phyloP scores from a whole-genome alignment of 192 early-diverging fungal species.

The Linnemannia hyalina region DNA sequence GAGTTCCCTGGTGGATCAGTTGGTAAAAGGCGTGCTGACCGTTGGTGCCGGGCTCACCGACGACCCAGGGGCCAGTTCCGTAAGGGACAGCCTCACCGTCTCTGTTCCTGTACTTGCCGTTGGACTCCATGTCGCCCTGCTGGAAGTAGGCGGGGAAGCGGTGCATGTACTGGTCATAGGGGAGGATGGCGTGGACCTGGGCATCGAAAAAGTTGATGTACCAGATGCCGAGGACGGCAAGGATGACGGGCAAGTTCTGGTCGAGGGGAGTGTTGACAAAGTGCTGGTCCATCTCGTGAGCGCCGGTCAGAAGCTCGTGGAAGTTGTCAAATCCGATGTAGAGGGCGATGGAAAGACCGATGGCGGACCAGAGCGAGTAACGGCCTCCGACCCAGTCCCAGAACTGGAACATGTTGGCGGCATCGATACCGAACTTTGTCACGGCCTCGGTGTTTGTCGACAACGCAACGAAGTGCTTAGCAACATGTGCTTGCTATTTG shows the following conservation, averaged over 20 bases:
- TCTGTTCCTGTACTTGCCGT: constrained; percentile 95
- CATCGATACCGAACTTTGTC: constrained; percentile 92
- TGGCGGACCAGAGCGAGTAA: constrained; percentile 99
- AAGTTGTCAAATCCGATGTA: constrained; percentile 97
- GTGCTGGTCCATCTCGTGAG: constrained; percentile 97
- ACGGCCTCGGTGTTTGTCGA: constrained; percentile 95
- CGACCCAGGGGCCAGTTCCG: constrained; percentile 96
- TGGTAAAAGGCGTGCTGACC: constrained; percentile 99
- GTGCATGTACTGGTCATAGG: constrained; percentile 99
- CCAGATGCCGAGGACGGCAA: constrained; percentile 93
- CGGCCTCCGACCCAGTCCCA: constrained; percentile 99
- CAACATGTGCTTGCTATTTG: constrained; percentile 80
- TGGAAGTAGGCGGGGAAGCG: constrained; percentile 99
- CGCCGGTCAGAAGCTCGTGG: constrained; percentile 88
- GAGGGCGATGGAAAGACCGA: constrained; percentile 96
- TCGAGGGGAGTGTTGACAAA: constrained; percentile 93
- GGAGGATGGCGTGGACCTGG: constrained; percentile 93
- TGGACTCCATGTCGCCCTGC: constrained; percentile 99
- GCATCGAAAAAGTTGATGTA: constrained; percentile 99
- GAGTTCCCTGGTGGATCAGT: constrained; percentile 99
- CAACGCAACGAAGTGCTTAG: constrained; percentile 99
- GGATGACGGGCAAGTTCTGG: constrained; percentile 92
- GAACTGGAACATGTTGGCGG: constrained; percentile 99
- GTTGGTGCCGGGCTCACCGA: constrained; percentile 99
- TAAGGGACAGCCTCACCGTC: constrained; percentile 84